Evolutionary conservation across 805 yeast species (phyloP).

Genomic region (Spathaspora passalidarum): DNA sequence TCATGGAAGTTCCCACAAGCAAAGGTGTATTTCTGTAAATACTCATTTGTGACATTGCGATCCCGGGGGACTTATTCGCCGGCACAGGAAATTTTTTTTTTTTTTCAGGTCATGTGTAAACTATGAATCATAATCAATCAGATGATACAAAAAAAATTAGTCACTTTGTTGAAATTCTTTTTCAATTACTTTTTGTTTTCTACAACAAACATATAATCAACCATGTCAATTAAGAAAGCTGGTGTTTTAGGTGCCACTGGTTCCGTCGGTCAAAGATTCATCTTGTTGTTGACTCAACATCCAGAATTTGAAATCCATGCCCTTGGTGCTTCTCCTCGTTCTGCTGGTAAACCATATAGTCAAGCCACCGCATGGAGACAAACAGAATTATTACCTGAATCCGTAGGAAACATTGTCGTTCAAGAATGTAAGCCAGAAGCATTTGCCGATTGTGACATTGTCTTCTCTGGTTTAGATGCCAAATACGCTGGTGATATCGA

Average conservation of each 20-base stretch:
- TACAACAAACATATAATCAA: neutral
- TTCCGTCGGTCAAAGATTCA: conserved; percentile 95
- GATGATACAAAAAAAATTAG: neutral
- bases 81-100: neutral
- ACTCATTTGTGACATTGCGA: neutral
- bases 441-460: conserved; percentile 88
- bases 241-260: conserved; percentile 99
- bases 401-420: conserved; percentile 61
- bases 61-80: neutral
- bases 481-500: conserved; percentile 93
- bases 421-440: conserved; percentile 72
- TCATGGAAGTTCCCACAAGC: too few relatives aligned
- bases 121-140: neutral
- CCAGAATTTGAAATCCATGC: conserved; percentile 85
- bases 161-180: neutral
- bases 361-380: conserved; percentile 96
- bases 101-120: neutral
- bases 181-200: neutral
- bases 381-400: conserved; percentile 72
- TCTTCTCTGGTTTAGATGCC: conserved; percentile 91
- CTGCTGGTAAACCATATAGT: conserved; percentile 84
- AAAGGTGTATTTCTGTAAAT: too few relatives aligned
- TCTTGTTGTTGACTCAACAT: conserved; percentile 76
- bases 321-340: conserved; percentile 89
- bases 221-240: conserved; percentile 43